phyloP scores from a whole-genome alignment of 2,329 filamentous ascomycete species.

The Fusarium neocosmosporiellum region DNA sequence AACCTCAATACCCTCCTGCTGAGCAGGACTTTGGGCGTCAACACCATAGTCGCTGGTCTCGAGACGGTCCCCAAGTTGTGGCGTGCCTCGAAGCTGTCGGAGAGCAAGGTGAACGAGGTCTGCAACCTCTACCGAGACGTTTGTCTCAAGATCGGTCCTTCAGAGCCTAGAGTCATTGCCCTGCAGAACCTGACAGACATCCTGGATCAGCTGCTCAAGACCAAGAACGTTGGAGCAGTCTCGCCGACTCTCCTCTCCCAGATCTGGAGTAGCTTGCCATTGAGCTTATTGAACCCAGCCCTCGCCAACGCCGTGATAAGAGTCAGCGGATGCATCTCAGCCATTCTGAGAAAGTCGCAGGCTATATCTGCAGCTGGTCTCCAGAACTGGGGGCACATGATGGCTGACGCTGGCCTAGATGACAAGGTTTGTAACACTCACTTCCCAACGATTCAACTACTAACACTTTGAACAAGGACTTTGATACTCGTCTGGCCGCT shows the following conservation, averaged over 20 bases:
- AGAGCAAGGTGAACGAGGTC: constrained; percentile 47
- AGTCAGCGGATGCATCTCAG: constrained; percentile 58
- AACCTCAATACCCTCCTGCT: constrained; percentile 45
- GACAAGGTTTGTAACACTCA: constrained; percentile 56
- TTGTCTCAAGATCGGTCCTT: constrained; percentile 50
- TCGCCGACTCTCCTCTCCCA: constrained; percentile 48
- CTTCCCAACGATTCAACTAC: background rate
- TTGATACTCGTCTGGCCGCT: constrained; percentile 73
- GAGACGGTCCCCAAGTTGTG: constrained; percentile 47
- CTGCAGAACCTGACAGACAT: constrained; percentile 60
- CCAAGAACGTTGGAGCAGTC: constrained; percentile 42
- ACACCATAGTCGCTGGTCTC: constrained; percentile 52
- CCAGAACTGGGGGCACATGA: constrained; percentile 60
- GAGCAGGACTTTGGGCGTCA: constrained; percentile 44
- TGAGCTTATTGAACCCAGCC: constrained; percentile 57
- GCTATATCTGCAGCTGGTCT: constrained; percentile 34
- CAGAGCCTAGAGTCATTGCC: constrained; percentile 60
- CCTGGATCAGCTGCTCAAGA: constrained; percentile 55
- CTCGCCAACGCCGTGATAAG: constrained; percentile 63
- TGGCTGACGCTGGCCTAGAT: constrained; percentile 60
- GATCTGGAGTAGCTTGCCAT: constrained; percentile 55
- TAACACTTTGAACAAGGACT: constrained; percentile 58
- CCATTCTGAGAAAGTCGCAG: constrained; percentile 45
- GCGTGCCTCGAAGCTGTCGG: constrained; percentile 41
- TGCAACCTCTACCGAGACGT: constrained; percentile 57